Evolutionary conservation across 140 eudicot genomes (phyloP).

Genomic region (Stevia rebaudiana): DNA sequence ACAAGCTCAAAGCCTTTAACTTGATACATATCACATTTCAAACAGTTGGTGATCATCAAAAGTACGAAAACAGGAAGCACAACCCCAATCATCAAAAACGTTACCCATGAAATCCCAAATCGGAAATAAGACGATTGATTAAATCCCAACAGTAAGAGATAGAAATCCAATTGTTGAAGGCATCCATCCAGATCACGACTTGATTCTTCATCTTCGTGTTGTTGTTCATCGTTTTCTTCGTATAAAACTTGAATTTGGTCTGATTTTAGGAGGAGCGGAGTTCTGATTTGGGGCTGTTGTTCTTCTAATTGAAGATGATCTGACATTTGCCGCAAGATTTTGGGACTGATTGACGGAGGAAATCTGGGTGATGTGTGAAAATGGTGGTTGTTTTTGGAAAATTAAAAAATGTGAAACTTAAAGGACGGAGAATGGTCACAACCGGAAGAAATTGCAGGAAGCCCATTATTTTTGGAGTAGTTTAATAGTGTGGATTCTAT

Average conservation of each 20-base stretch:
- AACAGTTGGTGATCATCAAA: constrained; percentile 47
- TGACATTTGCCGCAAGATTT: constrained; percentile 16
- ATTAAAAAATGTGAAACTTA: constrained; percentile 8
- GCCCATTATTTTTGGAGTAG: background rate
- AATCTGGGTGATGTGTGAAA: background rate
- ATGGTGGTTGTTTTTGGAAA: constrained; percentile 5
- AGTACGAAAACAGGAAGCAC: constrained; percentile 42
- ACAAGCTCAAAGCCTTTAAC: constrained; percentile 64
- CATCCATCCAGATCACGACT: constrained; percentile 37
- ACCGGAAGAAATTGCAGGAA: background rate
- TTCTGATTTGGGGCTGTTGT: constrained; percentile 19
- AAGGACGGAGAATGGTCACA: constrained; percentile 20
- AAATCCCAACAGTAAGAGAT: constrained; percentile 48
- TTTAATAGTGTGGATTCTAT: constrained; percentile 14
- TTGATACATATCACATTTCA: constrained; percentile 58
- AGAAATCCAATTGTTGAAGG: constrained; percentile 47
- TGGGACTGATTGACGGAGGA: too few species aligned
- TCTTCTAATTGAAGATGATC: constrained; percentile 7
- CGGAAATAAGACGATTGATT: constrained; percentile 39
- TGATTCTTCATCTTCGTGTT: constrained; percentile 8
- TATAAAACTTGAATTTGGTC: constrained; percentile 12
- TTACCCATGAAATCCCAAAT: constrained; percentile 56
- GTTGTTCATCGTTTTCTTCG: constrained; percentile 14
- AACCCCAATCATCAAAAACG: constrained; percentile 48
- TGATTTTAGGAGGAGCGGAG: constrained; percentile 22